Evolutionary conservation across 2,329 filamentous ascomycete genomes (phyloP).

Genomic region (Periconia sp.): DNA sequence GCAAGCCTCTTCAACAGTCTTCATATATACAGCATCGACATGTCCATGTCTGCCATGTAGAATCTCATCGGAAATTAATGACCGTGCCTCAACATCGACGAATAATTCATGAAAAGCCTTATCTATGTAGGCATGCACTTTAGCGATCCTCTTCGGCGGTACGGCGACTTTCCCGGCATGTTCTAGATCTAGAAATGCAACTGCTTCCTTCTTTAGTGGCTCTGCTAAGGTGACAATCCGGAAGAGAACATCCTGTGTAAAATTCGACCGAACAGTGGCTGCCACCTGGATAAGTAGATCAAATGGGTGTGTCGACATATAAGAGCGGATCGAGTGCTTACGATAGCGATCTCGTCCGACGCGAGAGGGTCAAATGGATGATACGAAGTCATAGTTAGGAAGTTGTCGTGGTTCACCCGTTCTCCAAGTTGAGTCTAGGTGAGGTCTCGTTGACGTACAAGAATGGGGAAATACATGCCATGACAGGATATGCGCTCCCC

Average conservation of each 20-base stretch:
- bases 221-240: slow-evolving; percentile 59
- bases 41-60: slow-evolving; percentile 54
- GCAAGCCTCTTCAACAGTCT: slow-evolving; percentile 56
- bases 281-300: background rate
- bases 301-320: too few species aligned
- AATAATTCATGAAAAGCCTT: slow-evolving; percentile 46
- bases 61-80: slow-evolving; percentile 35
- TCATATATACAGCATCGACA: slow-evolving; percentile 58
- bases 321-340: background rate
- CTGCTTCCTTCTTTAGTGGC: slow-evolving; percentile 57
- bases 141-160: slow-evolving; percentile 46
- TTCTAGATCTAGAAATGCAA: slow-evolving; percentile 54
- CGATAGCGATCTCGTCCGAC: slow-evolving; percentile 1
- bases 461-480: too few species aligned
- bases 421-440: too few species aligned
- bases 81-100: slow-evolving; percentile 26
- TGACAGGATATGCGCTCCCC: too few species aligned
- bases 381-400: too few species aligned
- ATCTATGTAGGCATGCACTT: slow-evolving; percentile 46
- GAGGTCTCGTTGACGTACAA: too few species aligned
- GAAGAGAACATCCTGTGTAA: slow-evolving; percentile 38
- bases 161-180: slow-evolving; percentile 33
- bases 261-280: background rate
- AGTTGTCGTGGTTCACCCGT: too few species aligned
- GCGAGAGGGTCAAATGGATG: slow-evolving; percentile 11